Conservation (phyloP, 371 early-diverging fungal species). For the Mortierella sp. region DNA sequence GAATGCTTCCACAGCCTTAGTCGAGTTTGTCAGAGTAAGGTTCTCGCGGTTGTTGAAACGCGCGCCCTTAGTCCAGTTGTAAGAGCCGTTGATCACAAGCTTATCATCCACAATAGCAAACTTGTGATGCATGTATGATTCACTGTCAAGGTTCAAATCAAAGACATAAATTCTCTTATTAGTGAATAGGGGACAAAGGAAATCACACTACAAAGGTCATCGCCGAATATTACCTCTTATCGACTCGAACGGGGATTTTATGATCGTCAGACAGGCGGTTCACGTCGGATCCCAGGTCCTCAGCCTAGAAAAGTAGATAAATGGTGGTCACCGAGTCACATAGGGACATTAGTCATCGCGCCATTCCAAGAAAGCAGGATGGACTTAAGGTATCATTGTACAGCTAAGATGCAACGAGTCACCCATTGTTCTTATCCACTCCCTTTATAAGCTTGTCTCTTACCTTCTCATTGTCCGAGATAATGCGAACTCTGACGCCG, state of each 20-base stretch:
- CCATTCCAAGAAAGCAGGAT: too few relatives aligned
- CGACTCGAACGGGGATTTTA: constrained; percentile 25
- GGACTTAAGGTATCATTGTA: too few relatives aligned
- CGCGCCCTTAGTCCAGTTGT: constrained; percentile 74
- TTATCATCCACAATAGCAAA: constrained; percentile 63
- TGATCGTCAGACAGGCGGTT: constrained; percentile 30
- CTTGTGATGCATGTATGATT: constrained; percentile 70
- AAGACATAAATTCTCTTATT: background rate
- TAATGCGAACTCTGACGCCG: constrained; percentile 66
- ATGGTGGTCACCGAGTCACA: background rate
- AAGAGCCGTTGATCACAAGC: constrained; percentile 65
- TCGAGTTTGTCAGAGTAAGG: constrained; percentile 64
- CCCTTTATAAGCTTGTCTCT: background rate
- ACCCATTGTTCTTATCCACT: too few relatives aligned
- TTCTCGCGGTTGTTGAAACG: constrained; percentile 70
- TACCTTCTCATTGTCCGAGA: constrained; percentile 52
- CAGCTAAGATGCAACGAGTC: too few relatives aligned
- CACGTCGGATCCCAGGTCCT: constrained; percentile 39
- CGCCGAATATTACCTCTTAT: constrained; percentile 26
- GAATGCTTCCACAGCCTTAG: constrained; percentile 60
- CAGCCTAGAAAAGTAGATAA: constrained; percentile 21
- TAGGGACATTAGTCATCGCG: too few relatives aligned
- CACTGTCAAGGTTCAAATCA: constrained; percentile 23
- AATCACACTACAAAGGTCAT: background rate
- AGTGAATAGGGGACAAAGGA: background rate